Percentiles rank a stretch among this genome's conserved stretches.
phyloP scores from a whole-genome alignment of 805 yeast species.

The Candida patagonica region DNA sequence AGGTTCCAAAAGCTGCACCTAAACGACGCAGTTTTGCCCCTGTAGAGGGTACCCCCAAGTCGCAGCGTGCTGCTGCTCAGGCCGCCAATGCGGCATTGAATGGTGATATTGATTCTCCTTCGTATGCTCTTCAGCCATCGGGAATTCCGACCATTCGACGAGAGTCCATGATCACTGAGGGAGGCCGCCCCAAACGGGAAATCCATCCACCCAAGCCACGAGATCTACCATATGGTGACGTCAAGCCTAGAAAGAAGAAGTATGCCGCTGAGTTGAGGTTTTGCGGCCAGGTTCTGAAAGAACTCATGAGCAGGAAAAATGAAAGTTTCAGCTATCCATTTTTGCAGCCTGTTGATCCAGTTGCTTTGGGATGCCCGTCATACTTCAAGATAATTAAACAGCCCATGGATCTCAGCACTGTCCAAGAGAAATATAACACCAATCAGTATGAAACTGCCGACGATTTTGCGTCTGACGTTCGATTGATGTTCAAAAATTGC shows the following conservation, averaged over 20 bases:
- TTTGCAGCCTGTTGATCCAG: constrained; percentile 89
- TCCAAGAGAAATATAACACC: constrained; percentile 68
- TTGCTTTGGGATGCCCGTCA: constrained; percentile 85
- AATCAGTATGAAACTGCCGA: constrained; percentile 85
- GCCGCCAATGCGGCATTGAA: constrained; percentile 20
- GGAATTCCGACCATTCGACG: constrained; percentile 62
- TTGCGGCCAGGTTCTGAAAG: constrained; percentile 74
- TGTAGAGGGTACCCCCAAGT: constrained; percentile 20
- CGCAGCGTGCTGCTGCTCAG: constrained; percentile 22
- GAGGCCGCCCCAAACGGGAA: constrained; percentile 81
- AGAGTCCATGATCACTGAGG: constrained; percentile 55
- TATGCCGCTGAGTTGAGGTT: constrained; percentile 81
- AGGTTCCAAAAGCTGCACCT: constrained; percentile 13
- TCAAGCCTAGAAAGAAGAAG: constrained; percentile 85
- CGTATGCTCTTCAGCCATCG: constrained; percentile 30
- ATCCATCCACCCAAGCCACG: constrained; percentile 95
- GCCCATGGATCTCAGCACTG: constrained; percentile 93
- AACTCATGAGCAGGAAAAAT: constrained; percentile 73
- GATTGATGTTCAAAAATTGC: constrained; percentile 80
- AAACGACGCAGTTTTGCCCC: constrained; percentile 19
- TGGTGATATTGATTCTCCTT: constrained; percentile 17
- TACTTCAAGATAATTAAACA: constrained; percentile 77
- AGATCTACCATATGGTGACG: constrained; percentile 78
- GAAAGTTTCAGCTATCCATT: constrained; percentile 84
- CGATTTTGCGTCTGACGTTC: constrained; percentile 74